Base-by-base conservation (phyloP, 768 basidiomycete species). In the Lyophyllum shimeji region DNA sequence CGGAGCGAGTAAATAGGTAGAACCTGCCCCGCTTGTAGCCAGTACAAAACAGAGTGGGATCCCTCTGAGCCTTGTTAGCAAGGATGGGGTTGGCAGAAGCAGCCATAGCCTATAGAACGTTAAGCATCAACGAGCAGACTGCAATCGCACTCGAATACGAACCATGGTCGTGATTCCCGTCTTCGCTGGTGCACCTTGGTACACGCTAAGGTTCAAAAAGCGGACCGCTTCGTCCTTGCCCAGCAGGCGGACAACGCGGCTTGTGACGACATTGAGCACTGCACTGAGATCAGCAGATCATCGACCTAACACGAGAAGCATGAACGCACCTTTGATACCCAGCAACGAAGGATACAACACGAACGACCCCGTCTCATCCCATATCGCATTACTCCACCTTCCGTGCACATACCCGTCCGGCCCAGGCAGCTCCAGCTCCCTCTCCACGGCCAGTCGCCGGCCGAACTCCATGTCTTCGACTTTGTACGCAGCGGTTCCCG, bases 401-500 rank as follows among this genome's bases (percentile, higher is more conserved):
- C 86, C 90, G 51, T 85, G 88, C 55, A 82, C 76, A 50, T 75
- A 78, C 25, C 87, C 87, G 66, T 91, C 90, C 3, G 85, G 84
- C 12, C 86, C 88, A 34, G 88, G 85, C 53, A 89, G 74, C 73
- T 98, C 95, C 42, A 99, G 72, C 65, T 98, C 97, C 58, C 91
- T 80, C 70, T 99, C 97, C 27, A 87, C 78, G 3, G 96, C 96
- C 59, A 98, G 76, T n/a, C 96, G 82, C 54, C 96, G 79, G n/a
- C 96, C 95, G 65, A 99, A 98, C 70, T 99, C 97, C 97, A 99
- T 99, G 72, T 98, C 95, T 52, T 99, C 97, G 17, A 98, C 85
- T 63, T 85, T 89, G 72, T 89, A 92, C 18, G 93, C 82, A 0
- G 92, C 89, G 3, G 97, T 97, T 0, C 95, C 96, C 1, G 95